Evolutionary conservation across 331 rosid genomes (phyloP), one percentile per base, ranked within the genome.

Genomic region (Arachis monticola): DNA sequence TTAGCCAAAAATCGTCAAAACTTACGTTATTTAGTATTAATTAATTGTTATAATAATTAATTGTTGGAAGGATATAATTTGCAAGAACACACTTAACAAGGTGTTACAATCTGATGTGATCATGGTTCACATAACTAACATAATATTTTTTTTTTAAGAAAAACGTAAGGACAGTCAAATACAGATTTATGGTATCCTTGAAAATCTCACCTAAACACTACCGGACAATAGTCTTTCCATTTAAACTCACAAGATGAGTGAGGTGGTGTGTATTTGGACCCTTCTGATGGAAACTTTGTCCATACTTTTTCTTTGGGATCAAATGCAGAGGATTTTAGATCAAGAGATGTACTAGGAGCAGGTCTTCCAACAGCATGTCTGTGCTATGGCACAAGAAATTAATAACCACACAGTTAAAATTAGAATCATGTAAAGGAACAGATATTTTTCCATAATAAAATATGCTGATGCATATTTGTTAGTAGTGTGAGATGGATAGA

Each of bases 211-310:
- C 99, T 85, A 86, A 95, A 95, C 65, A 95, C 99, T 45, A 89
- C 97, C 1, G 99, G 99, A 67, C 99, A 95, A 72, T 95, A 95
- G 80, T 95, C 99, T 83, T 95, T 95, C 99, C 99, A 95, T 84
- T 79, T 79, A 80, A 95, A 95, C 64, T 95, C 99, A 0, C 88
- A 83, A 8, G 97, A 90, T 5, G 81, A 86, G 79, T 95, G 99
- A 60, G 99, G 99, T 7, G 97, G 99, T 1, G 99, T 95, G 83
- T 90, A 77, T 81, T 95, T 95, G 79, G 99, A 95, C 78, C 99
- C 99, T 85, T 88, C 99, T 1, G 99, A 87, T 56, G 99, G 99
- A 80, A 94, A 94, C 70, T 83, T 94, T 1, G 99, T 94, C 99
- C 99, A 94, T 5, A 92, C 88, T 79, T 95, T 95, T 64, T 95